Conservation (phyloP, 1,284 basidiomycete species). For the Ceratobasidium theobromae region DNA sequence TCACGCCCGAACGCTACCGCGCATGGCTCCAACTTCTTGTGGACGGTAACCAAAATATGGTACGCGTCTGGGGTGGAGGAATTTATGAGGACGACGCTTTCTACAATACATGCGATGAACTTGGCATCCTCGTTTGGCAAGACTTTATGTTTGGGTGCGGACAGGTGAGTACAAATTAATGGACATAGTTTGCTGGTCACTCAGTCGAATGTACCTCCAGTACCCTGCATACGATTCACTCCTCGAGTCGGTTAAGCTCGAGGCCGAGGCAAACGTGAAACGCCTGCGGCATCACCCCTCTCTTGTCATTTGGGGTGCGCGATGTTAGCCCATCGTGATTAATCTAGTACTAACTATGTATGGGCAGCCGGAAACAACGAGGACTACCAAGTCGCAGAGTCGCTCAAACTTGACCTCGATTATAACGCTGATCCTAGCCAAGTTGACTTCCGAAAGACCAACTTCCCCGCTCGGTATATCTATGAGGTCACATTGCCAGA, state of each 20-base stretch:
- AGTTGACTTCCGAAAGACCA: conserved; percentile 78
- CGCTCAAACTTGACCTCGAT: conserved; percentile 70
- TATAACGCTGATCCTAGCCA: conserved; percentile 64
- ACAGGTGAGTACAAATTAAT: conserved; percentile 37
- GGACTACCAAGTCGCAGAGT: conserved; percentile 83
- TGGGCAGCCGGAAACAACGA: conserved; percentile 83
- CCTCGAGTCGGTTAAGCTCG: conserved; percentile 46
- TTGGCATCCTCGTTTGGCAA: conserved; percentile 61
- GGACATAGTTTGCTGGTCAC: conserved; percentile 48
- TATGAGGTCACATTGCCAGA: conserved; percentile 81
- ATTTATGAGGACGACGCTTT: conserved; percentile 52
- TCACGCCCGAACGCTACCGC: conserved; percentile 50
- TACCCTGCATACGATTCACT: conserved; percentile 52
- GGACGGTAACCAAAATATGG: conserved; percentile 54
- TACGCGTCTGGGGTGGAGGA: conserved; percentile 54
- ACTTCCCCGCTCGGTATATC: conserved; percentile 83
- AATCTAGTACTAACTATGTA: not conserved
- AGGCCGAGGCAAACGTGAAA: conserved; percentile 49
- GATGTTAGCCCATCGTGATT: not conserved
- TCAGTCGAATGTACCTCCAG: conserved; percentile 46
- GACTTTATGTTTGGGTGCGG: conserved; percentile 83
- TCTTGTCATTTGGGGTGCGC: conserved; percentile 75
- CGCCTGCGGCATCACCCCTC: conserved; percentile 51
- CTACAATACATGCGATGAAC: conserved; percentile 54
- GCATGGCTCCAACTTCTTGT: conserved; percentile 50